Evolutionary conservation across 2,329 filamentous ascomycete species (phyloP).

Genomic region (Aurifilum marmelostoma): DNA sequence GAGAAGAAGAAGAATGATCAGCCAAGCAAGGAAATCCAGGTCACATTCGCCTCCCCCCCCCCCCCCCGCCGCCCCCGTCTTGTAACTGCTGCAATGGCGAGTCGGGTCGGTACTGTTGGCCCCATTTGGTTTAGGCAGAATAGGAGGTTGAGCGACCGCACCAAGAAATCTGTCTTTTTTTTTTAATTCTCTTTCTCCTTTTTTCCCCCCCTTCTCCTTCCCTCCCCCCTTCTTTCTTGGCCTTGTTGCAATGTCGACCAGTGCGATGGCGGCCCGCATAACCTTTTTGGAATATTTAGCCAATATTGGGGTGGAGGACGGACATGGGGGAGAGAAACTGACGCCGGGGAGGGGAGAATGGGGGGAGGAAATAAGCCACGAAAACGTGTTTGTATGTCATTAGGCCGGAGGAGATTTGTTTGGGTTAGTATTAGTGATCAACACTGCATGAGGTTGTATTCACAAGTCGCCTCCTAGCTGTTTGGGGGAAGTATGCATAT

Average conservation of each 20-base stretch:
- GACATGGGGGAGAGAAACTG: not conserved
- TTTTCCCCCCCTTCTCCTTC: not conserved
- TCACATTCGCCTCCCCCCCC: conserved; percentile 10
- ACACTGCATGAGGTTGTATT: too few relatives aligned
- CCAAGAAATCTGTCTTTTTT: too few relatives aligned
- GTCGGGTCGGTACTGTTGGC: conserved; percentile 19
- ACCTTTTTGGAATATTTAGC: conserved; percentile 17
- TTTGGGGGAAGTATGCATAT: too few relatives aligned
- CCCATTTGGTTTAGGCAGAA: conserved; percentile 26
- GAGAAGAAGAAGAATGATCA: too few relatives aligned
- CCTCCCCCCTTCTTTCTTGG: too few relatives aligned
- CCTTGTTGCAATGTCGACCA: too few relatives aligned
- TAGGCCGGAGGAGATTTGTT: not conserved
- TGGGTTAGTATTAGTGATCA: too few relatives aligned
- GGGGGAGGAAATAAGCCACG: not conserved
- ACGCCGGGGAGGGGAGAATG: too few relatives aligned
- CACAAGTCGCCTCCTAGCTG: too few relatives aligned
- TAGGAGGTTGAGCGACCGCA: conserved; percentile 9
- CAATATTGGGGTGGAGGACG: conserved; percentile 7
- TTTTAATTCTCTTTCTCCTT: not conserved
- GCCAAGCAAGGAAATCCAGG: not conserved
- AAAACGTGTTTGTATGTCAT: not conserved
- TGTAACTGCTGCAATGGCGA: not conserved
- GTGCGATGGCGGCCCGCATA: conserved; percentile 18
- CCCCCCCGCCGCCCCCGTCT: too few relatives aligned